phyloP scores from a whole-genome alignment of 169 alveolate species.

The Plasmodium adleri region DNA sequence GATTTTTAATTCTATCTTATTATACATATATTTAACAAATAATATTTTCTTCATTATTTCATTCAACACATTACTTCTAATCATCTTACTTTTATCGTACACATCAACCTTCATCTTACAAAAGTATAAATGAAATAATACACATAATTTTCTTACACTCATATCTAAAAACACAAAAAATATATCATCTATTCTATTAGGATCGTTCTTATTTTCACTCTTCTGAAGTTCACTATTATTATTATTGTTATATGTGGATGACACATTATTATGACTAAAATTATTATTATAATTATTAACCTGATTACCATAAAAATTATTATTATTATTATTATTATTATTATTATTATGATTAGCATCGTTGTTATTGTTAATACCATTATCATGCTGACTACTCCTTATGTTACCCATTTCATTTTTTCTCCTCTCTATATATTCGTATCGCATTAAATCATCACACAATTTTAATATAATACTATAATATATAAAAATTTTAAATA shows the following conservation, averaged over 20 bases:
- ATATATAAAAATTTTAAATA: slow-evolving; percentile 67
- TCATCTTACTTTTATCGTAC: slow-evolving; percentile 43
- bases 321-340: neutral
- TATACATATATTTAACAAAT: slow-evolving; percentile 64
- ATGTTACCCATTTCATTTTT: neutral
- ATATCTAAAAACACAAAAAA: slow-evolving; percentile 71
- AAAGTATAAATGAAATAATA: slow-evolving; percentile 53
- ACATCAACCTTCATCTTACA: slow-evolving; percentile 62
- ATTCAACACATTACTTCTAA: slow-evolving; percentile 45
- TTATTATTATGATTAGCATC: neutral
- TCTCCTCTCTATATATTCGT: slow-evolving; percentile 13
- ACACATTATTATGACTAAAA: neutral
- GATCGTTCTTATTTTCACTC: slow-evolving; percentile 2
- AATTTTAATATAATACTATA: slow-evolving; percentile 69
- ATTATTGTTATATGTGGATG: neutral
- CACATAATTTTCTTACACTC: slow-evolving; percentile 71
- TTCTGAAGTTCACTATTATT: neutral
- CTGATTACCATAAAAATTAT: neutral
- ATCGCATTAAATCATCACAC: slow-evolving; percentile 44
- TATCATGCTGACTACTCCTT: neutral
- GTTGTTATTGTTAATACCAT: neutral
- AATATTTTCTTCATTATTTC: slow-evolving; percentile 51
- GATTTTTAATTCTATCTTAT: slow-evolving; percentile 33
- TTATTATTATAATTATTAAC: neutral
- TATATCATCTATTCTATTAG: slow-evolving; percentile 21